Conservation (phyloP, 306 rosid genomes). For the Castanopsis chinensis region DNA sequence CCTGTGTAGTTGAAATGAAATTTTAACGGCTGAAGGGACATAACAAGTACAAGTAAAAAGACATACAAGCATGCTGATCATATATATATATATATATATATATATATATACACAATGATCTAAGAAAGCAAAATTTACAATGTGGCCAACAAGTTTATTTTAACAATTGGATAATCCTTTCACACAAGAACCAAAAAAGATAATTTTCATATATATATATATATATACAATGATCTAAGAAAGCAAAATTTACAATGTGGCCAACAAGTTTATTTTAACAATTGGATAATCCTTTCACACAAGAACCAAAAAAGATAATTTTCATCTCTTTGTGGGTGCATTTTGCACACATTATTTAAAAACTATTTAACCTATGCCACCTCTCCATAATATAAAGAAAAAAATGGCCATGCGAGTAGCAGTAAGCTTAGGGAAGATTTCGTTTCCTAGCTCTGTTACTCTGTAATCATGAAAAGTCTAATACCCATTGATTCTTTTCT, state of each 20-base stretch:
- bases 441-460: not conserved
- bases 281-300: not conserved
- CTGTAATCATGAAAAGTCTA: not conserved
- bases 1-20: slow-evolving; percentile 34
- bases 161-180: not conserved
- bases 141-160: not conserved
- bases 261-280: not conserved
- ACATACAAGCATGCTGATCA: not conserved
- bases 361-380: not conserved
- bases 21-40: not conserved
- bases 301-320: not conserved
- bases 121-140: not conserved
- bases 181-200: not conserved
- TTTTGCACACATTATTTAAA: not conserved
- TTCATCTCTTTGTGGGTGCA: not conserved
- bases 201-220: not conserved
- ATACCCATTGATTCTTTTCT: not conserved
- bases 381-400: not conserved
- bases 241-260: not conserved
- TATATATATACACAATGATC: not conserved
- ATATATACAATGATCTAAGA: not conserved
- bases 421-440: not conserved
- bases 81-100: not conserved
- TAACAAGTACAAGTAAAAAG: not conserved
- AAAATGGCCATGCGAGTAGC: not conserved